Evolutionary conservation across 768 basidiomycete genomes (phyloP).

Genomic region (Mycena chlorophos): DNA sequence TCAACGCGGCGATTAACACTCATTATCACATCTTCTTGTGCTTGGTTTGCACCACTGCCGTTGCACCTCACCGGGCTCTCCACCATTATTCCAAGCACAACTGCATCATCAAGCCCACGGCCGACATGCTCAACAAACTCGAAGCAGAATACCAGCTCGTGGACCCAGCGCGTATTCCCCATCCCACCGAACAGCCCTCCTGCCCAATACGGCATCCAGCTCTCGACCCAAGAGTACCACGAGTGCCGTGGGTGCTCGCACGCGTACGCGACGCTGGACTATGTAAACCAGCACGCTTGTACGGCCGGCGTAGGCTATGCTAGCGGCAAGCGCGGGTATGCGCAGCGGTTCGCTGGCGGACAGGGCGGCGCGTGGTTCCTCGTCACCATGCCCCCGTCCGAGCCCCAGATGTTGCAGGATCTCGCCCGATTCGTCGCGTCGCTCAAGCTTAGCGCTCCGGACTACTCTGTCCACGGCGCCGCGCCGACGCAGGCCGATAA

Average conservation of each 20-base stretch:
- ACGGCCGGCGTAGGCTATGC: neutral
- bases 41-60: neutral
- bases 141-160: neutral
- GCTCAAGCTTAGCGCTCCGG: neutral
- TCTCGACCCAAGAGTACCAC: too few species aligned
- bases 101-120: neutral
- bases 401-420: neutral
- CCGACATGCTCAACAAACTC: neutral
- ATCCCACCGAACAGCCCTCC: too few species aligned
- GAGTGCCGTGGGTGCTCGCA: too few species aligned
- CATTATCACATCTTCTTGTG: neutral
- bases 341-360: neutral
- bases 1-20: neutral
- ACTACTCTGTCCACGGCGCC: neutral
- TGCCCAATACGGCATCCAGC: too few species aligned
- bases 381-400: neutral
- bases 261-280: neutral
- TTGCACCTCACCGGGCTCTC: neutral
- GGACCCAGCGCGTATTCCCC: neutral
- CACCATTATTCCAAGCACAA: neutral
- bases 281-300: neutral
- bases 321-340: neutral
- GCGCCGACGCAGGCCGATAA: neutral
- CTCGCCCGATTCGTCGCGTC: neutral
- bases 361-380: neutral